A percentile compares a stretch with the other conserved stretches of the same genome.
Evolutionary conservation across 2,329 filamentous ascomycete species (phyloP).

Genomic region (Fusarium sp.): DNA sequence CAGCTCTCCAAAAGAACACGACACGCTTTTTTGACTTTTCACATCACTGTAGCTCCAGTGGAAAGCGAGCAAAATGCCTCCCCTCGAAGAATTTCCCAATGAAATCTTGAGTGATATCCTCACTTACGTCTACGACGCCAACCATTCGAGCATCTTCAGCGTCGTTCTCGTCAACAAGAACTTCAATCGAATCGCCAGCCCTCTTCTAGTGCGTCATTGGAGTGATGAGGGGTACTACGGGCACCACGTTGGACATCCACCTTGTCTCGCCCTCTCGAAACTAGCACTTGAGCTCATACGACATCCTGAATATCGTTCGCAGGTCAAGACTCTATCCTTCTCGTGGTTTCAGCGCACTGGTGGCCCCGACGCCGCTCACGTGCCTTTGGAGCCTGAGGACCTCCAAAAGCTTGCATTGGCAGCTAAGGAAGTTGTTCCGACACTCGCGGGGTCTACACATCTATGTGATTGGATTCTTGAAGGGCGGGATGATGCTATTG

Average conservation of each 20-base stretch:
- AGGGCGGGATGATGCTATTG: background rate
- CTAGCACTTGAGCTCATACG: background rate
- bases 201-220: background rate
- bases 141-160: background rate
- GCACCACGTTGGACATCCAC: background rate
- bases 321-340: background rate
- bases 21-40: background rate
- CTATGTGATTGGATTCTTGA: background rate
- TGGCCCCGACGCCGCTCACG: rapidly evolving
- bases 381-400: background rate
- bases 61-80: background rate
- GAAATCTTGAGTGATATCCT: background rate
- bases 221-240: background rate
- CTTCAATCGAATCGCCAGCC: background rate
- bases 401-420: background rate
- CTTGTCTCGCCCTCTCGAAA: background rate
- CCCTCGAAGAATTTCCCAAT: background rate
- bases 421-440: background rate
- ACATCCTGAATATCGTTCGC: background rate
- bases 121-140: background rate
- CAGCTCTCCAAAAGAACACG: too few relatives aligned
- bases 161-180: background rate
- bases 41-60: background rate
- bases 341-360: rapidly evolving
- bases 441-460: background rate